Evolutionary conservation across 192 early-diverging fungal genomes (phyloP).

Genomic region (Bifiguratus adelaidae): DNA sequence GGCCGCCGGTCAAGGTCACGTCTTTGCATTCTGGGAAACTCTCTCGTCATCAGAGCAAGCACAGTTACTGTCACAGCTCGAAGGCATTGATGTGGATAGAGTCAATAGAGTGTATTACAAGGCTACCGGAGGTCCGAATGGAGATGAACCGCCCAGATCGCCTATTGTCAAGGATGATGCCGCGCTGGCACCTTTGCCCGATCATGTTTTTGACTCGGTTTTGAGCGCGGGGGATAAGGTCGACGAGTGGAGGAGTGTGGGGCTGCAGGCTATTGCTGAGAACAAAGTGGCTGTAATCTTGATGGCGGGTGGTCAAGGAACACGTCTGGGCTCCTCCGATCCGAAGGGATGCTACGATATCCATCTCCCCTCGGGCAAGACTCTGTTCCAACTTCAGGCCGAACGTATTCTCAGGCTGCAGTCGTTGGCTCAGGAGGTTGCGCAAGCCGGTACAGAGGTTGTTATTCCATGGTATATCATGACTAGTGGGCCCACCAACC

Average conservation of each 20-base stretch:
- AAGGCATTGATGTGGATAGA: slow-evolving; percentile 63
- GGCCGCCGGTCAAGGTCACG: slow-evolving; percentile 75
- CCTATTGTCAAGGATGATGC: slow-evolving; percentile 16
- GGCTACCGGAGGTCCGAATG: slow-evolving; percentile 44
- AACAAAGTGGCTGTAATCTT: slow-evolving; percentile 92
- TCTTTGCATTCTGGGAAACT: slow-evolving; percentile 72
- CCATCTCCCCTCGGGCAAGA: slow-evolving; percentile 74
- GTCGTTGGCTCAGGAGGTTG: slow-evolving; percentile 46
- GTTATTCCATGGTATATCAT: slow-evolving; percentile 93
- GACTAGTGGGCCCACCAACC: slow-evolving; percentile 82
- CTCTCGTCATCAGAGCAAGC: slow-evolving; percentile 47
- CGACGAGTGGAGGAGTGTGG: slow-evolving; percentile 58
- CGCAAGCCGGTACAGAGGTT: slow-evolving; percentile 1
- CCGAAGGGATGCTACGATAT: slow-evolving; percentile 98
- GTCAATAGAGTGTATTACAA: slow-evolving; percentile 76
- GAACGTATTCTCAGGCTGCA: slow-evolving; percentile 86
- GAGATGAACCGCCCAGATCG: too few relatives aligned
- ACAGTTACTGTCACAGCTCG: slow-evolving; percentile 54
- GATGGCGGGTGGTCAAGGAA: slow-evolving; percentile 86
- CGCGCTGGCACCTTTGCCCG: slow-evolving; percentile 65
- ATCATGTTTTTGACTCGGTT: slow-evolving; percentile 53
- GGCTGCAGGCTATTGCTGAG: slow-evolving; percentile 68
- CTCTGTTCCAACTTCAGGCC: slow-evolving; percentile 90
- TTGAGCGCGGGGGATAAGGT: slow-evolving; percentile 41
- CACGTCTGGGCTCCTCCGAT: slow-evolving; percentile 66